Base-by-base conservation (phyloP, 2,329 filamentous ascomycete genomes). In the Teratosphaeria viscida region DNA sequence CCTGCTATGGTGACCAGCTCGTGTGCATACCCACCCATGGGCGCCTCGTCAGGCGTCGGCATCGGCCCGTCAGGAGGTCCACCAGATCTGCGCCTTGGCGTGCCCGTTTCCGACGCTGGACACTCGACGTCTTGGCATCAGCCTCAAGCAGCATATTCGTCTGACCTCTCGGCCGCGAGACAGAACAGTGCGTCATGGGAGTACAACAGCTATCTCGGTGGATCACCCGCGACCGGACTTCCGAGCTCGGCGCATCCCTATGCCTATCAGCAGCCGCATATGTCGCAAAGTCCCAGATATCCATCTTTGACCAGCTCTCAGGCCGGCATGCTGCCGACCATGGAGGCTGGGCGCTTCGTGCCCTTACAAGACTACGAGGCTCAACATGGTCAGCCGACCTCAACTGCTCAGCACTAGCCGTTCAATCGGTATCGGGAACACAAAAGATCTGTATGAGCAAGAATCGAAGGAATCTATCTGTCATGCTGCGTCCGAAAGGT, bases 51-150 rank as follows among this genome's bases (percentile, higher is more conserved):
- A 64, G 68, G 68, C 58, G 67, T 71, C 63, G 65, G 67, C 61
- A 63, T 71, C 64, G 68, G 68, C 47, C 67, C 70, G 63, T 68
- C 69, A 70, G 67, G 72, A 59, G 73, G 71, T 56, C 66, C 54
- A 56, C 65, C 73, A 52, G 76, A 79, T 55, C 67, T 76, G 56
- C 74, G 76, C 55, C 62, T 72, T 52, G 59, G 65, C 60, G 67
- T 71, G 57, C 67, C 69, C 60, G 66, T 64, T 55, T 66, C 65
- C 60, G 66, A 63, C 54, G 67, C 62, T 39, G 64, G 65, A 61
- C 68, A 71, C 61, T 62, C 65, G 58, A 66, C 66, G 52, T 68
- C 68, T 54, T 73, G 71, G 71, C 70, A 71, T 58, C 67, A 69
- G 59, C 66, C 71, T 52, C 65, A 69, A 19, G 32, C 64, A 53